Conservation (phyloP, 306 rosid genomes). For the Fragaria iinumae region DNA sequence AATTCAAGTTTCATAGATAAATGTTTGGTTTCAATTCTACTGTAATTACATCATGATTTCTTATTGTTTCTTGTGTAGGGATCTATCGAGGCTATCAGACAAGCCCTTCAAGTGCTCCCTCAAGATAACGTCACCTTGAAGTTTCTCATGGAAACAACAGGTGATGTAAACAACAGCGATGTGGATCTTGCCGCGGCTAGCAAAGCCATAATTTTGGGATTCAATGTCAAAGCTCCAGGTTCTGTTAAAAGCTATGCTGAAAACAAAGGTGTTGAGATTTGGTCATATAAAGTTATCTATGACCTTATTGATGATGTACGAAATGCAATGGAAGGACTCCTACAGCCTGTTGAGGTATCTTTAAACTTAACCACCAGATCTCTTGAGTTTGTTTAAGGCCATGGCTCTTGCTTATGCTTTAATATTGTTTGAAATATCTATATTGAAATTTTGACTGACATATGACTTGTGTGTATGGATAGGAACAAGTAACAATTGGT, state of each 20-base stretch:
- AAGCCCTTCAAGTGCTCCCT: constrained; percentile 90
- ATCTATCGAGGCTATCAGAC: constrained; percentile 89
- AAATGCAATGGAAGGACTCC: constrained; percentile 96
- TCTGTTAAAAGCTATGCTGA: constrained; percentile 86
- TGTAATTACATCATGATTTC: constrained; percentile 21
- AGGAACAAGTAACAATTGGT: constrained; percentile 84
- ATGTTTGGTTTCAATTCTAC: not conserved
- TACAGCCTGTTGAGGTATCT: constrained; percentile 75
- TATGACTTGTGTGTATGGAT: constrained; percentile 27
- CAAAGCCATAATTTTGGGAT: constrained; percentile 82
- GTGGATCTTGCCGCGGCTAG: constrained; percentile 94
- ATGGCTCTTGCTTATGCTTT: constrained; percentile 11
- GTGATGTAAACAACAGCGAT: constrained; percentile 83
- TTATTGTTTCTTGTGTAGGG: constrained; percentile 51
- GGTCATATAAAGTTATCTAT: constrained; percentile 86
- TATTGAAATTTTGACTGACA: constrained; percentile 18
- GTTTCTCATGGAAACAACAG: constrained; percentile 92
- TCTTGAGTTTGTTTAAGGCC: constrained; percentile 4
- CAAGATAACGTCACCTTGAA: constrained; percentile 86
- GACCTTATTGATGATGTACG: constrained; percentile 89
- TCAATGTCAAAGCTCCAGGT: constrained; percentile 75
- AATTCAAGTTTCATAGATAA: not conserved
- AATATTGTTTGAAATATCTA: constrained; percentile 18
- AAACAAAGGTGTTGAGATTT: constrained; percentile 82
- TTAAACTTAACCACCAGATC: constrained; percentile 6